Percentiles rank a stretch among this genome's conserved stretches.
Evolutionary conservation across 352 stramenopile species (phyloP).

Genomic region (Phytopythium cucurbitacearum): DNA sequence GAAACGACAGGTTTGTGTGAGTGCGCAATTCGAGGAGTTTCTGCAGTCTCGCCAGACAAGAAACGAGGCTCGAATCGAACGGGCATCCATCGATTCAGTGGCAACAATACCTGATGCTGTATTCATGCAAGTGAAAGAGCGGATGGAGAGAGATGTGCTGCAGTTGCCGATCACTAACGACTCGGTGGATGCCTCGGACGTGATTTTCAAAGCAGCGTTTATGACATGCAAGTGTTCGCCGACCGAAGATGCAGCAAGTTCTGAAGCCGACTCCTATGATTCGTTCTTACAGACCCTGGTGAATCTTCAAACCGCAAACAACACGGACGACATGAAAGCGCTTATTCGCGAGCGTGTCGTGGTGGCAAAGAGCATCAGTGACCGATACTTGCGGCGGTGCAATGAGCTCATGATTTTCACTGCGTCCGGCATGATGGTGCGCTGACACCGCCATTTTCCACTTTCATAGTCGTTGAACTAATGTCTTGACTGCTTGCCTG

Average conservation of each 20-base stretch:
- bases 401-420: conserved; percentile 12
- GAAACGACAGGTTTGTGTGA: conserved; percentile 34
- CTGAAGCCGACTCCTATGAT: conserved; percentile 9
- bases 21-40: conserved; percentile 36
- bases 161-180: conserved; percentile 27
- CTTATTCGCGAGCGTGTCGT: conserved; percentile 21
- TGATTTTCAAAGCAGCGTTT: conserved; percentile 61
- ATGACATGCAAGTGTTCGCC: conserved; percentile 13
- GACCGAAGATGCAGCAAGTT: not conserved
- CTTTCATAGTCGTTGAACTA: not conserved
- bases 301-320: conserved; percentile 11
- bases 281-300: conserved; percentile 25
- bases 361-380: conserved; percentile 13
- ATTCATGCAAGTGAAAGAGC: conserved; percentile 13
- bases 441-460: not conserved
- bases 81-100: not conserved
- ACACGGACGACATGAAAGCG: conserved; percentile 16
- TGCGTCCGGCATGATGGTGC: conserved; percentile 28
- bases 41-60: conserved; percentile 3
- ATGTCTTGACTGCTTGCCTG: too few relatives aligned
- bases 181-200: conserved; percentile 13
- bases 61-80: not conserved
- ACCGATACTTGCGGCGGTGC: conserved; percentile 13
- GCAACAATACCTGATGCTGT: not conserved
- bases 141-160: conserved; percentile 41